Conservation (phyloP, 495 filamentous ascomycete species). For the Chaetomium cochliodes region DNA sequence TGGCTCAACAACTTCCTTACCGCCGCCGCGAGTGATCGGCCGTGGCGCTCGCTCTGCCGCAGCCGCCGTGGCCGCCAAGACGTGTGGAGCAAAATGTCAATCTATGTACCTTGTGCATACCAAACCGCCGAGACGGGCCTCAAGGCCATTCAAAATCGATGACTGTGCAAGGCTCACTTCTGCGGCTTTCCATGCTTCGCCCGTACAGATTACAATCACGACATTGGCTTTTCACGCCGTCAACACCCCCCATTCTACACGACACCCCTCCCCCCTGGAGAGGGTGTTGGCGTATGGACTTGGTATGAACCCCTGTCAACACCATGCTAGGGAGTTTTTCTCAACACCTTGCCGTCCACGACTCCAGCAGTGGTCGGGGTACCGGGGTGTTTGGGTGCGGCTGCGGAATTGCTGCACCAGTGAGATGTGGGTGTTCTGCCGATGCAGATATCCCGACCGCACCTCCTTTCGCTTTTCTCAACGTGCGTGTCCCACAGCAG, state of each 20-base stretch:
- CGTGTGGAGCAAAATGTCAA: conserved; percentile 30
- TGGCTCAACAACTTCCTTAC: conserved; percentile 27
- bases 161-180: conserved; percentile 30
- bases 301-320: conserved; percentile 16
- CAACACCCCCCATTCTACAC: conserved; percentile 5
- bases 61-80: conserved; percentile 33
- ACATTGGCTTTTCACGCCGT: conserved; percentile 11
- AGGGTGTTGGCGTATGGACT: conserved; percentile 8
- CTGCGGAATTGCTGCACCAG: conserved; percentile 8
- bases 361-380: neutral
- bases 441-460: neutral
- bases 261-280: conserved; percentile 6
- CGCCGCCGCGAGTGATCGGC: conserved; percentile 32
- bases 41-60: conserved; percentile 29
- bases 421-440: conserved; percentile 3
- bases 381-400: neutral
- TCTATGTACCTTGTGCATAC: conserved; percentile 32
- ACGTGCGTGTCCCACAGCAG: conserved; percentile 4
- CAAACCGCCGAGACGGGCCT: conserved; percentile 30
- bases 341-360: conserved; percentile 5
- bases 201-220: conserved; percentile 15
- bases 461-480: neutral
- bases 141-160: conserved; percentile 28
- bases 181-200: conserved; percentile 30
- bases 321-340: neutral